Evolutionary conservation across 2,329 filamentous ascomycete genomes (phyloP), one percentile per base, ranked within the genome.

Genomic region (Pyrenophora tritici-repentis): DNA sequence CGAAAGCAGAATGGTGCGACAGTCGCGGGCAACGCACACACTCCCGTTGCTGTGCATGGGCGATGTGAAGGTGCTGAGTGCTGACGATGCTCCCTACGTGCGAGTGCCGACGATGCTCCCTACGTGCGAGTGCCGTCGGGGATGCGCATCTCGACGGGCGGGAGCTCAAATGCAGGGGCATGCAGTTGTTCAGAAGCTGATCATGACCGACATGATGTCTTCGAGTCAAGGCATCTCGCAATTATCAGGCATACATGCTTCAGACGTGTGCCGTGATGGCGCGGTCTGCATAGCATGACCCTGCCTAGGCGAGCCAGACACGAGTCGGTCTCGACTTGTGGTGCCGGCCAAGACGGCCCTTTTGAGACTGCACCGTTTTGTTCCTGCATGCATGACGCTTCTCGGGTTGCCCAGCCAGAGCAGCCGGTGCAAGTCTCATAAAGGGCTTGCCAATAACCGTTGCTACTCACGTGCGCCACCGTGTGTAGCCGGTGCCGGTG

Each of bases 1-100:
- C 64, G 58, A 62, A 57, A 44, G 55, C 42, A 40, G 35, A 31
- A 57, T 70, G 60, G 68, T 70, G 66, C 61, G 65, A 68, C 68
- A 63, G 53, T 62, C 59, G 61, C 60, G 55, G 55, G 49, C 55
- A 55, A 40, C 62, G 63, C 63, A 66, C 65, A 63, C 54, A 44
- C 62, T 68, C 63, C 62, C 62, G 62, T 56, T 47, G 57, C 61
- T 64, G 56, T 58, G 66, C 45, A 62, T 58, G 59, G 65, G 48
- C 41, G 47, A 39, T 32, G 43, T 34, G 29, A 29, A 29, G 43
- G 31, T 12, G 42, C 33, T 37, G 36, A 48, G 32, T 20, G 18
- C 18, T 20, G 18, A 5, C 18, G 46, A 38, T 33, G 42, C 33
- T 43, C 46, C 33, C 37, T 42, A 44, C 38, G 49, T 40, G 43